phyloP scores from a whole-genome alignment of 139 green algal species.

The Micractinium sp. region DNA sequence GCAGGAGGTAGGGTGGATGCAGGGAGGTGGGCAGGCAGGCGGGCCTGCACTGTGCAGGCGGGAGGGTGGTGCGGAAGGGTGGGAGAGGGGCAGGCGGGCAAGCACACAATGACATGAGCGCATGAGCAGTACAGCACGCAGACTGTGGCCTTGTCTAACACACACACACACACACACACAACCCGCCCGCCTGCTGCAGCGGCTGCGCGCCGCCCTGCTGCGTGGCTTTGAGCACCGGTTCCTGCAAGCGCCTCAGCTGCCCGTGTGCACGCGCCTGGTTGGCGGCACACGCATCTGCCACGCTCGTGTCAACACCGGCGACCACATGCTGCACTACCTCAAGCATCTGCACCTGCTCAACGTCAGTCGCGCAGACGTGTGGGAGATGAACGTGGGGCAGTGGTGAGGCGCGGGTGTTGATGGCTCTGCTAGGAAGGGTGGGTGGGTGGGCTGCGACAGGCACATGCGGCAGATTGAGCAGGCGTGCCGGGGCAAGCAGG shows the following conservation, averaged over 20 bases:
- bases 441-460: background rate
- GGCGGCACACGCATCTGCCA: conserved; percentile 4
- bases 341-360: background rate
- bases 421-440: too few species aligned
- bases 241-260: background rate
- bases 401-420: background rate
- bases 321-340: conserved; percentile 6
- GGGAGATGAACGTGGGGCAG: background rate
- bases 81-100: too few species aligned
- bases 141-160: too few species aligned
- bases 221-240: background rate
- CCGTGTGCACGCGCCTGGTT: background rate
- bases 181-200: background rate
- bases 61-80: too few species aligned
- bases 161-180: too few species aligned
- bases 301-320: background rate
- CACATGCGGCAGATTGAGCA: background rate
- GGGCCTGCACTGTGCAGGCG: too few species aligned
- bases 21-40: too few species aligned
- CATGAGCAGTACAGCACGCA: too few species aligned
- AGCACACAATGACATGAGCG: too few species aligned
- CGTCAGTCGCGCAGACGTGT: background rate
- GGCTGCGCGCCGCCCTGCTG: background rate
- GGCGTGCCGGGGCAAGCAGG: background rate
- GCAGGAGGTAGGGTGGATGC: too few species aligned